A percentile compares a stretch with the other conserved stretches of the same genome.
phyloP scores from a whole-genome alignment of 2,329 filamentous ascomycete genomes.

The Cladophialophora exuberans region DNA sequence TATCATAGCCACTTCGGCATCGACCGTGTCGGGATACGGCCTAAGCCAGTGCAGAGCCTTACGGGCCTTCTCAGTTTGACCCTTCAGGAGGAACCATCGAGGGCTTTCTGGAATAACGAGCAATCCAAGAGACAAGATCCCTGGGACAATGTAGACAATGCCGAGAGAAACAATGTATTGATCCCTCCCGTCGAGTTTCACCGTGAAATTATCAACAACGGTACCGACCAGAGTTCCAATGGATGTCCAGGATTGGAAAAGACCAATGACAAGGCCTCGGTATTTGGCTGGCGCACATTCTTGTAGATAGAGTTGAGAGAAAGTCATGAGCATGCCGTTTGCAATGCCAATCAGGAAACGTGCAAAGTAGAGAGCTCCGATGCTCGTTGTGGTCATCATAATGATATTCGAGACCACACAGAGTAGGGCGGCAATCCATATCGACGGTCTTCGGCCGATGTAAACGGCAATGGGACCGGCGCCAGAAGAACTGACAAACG shows the following conservation, averaged over 20 bases:
- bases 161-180: slow-evolving; percentile 44
- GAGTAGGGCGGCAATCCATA: slow-evolving; percentile 54
- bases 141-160: slow-evolving; percentile 38
- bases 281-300: slow-evolving; percentile 56
- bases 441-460: slow-evolving; percentile 49
- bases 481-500: slow-evolving; percentile 46
- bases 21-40: slow-evolving; percentile 37
- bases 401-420: slow-evolving; percentile 58
- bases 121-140: slow-evolving; percentile 35
- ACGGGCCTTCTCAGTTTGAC: slow-evolving; percentile 37
- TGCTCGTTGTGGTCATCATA: slow-evolving; percentile 60
- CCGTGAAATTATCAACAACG: slow-evolving; percentile 53
- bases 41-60: slow-evolving; percentile 44
- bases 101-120: slow-evolving; percentile 41
- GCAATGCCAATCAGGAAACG: slow-evolving; percentile 60
- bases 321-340: slow-evolving; percentile 63
- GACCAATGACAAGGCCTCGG: slow-evolving; percentile 52
- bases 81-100: slow-evolving; percentile 38
- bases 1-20: slow-evolving; percentile 42
- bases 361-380: slow-evolving; percentile 59
- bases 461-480: slow-evolving; percentile 42
- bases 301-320: slow-evolving; percentile 56
- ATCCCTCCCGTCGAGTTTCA: slow-evolving; percentile 37
- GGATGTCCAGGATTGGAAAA: slow-evolving; percentile 54
- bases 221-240: slow-evolving; percentile 47